Percentiles rank a stretch among this genome's conserved stretches.
Evolutionary conservation across 1,284 basidiomycete species (phyloP).

Genomic region (Schizophyllum commune): DNA sequence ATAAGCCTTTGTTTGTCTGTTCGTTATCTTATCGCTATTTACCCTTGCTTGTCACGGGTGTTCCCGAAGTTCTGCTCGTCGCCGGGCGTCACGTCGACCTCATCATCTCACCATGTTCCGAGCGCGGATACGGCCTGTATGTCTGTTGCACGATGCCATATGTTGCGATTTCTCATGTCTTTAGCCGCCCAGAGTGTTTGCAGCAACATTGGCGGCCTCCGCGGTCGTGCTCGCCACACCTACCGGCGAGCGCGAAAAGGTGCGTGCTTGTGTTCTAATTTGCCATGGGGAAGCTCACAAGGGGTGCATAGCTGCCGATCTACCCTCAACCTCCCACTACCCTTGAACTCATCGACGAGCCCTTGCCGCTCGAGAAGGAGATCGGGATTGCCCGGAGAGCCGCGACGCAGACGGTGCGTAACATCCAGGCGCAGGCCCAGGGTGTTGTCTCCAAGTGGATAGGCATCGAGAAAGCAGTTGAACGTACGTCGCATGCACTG

Average conservation of each 20-base stretch:
- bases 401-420: slow-evolving; percentile 43
- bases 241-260: not conserved
- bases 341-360: slow-evolving; percentile 62
- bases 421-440: slow-evolving; percentile 60
- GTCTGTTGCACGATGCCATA: not conserved
- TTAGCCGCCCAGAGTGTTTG: not conserved
- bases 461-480: slow-evolving; percentile 70
- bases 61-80: not conserved
- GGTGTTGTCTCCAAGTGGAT: slow-evolving; percentile 74
- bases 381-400: slow-evolving; percentile 62
- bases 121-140: not conserved
- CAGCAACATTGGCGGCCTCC: not conserved
- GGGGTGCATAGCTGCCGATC: slow-evolving; percentile 58
- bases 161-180: not conserved
- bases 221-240: not conserved
- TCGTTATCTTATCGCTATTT: not conserved
- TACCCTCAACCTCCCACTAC: slow-evolving; percentile 58
- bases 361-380: slow-evolving; percentile 63
- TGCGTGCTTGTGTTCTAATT: not conserved
- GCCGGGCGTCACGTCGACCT: not conserved
- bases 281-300: not conserved
- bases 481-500: slow-evolving; percentile 49
- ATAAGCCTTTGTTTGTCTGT: too few relatives aligned
- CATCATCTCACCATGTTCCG: not conserved
- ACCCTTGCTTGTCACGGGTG: not conserved